Percentiles rank a stretch among this genome's conserved stretches.
phyloP scores from a whole-genome alignment of 179 eudicot genomes.

The Silene coronaria region DNA sequence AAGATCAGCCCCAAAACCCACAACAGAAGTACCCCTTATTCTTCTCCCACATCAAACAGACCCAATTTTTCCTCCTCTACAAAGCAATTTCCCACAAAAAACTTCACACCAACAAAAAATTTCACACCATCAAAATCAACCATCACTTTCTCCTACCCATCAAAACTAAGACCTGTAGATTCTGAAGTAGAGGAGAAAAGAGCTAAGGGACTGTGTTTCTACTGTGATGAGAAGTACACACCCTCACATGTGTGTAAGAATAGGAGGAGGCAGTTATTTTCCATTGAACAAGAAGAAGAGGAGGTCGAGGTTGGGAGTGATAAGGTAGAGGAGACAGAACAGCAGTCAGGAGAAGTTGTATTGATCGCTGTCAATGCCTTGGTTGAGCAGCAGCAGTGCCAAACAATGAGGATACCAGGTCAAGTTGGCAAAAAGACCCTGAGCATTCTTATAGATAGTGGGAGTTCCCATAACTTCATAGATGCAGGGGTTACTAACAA shows the following conservation, averaged over 20 bases:
- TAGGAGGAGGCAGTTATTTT: neutral
- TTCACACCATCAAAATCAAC: neutral
- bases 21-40: neutral
- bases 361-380: neutral
- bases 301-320: neutral
- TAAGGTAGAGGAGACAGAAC: neutral
- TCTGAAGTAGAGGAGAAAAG: neutral
- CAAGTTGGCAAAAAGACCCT: too few relatives aligned
- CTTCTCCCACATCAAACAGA: neutral
- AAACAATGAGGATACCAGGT: too few relatives aligned
- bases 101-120: neutral
- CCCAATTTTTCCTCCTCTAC: rapidly evolving
- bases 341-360: neutral
- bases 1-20: too few relatives aligned
- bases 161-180: neutral
- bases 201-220: neutral
- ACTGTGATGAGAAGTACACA: conserved; percentile 6
- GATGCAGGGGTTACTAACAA: too few relatives aligned
- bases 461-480: too few relatives aligned
- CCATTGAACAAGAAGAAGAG: neutral
- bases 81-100: too few relatives aligned
- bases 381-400: neutral
- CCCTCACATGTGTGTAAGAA: neutral
- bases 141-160: rapidly evolving
- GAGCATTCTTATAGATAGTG: too few relatives aligned